Conservation (phyloP, 192 early-diverging fungal species). For the Anaeromyces robustus region DNA sequence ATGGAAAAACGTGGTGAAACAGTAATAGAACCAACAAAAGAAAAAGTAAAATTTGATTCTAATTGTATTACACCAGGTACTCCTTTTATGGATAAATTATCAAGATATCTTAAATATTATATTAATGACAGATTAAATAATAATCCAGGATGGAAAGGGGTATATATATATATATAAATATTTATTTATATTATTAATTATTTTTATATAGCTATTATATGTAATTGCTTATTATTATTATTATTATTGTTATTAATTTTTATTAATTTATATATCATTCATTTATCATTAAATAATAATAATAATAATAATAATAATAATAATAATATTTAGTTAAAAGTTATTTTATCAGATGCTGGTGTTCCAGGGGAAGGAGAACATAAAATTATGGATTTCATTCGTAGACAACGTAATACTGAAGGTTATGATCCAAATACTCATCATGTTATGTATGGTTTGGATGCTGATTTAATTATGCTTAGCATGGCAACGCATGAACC, state of each 20-base stretch:
- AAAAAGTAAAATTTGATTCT: slow-evolving; percentile 31
- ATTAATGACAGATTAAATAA: slow-evolving; percentile 1
- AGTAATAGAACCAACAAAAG: slow-evolving; percentile 2
- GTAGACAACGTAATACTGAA: background rate
- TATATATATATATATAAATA: background rate
- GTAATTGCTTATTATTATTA: too few species aligned
- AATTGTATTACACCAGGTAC: slow-evolving; percentile 37
- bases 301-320: too few species aligned
- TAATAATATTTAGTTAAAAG: background rate
- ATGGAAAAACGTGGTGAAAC: slow-evolving; percentile 11
- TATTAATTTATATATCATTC: too few species aligned
- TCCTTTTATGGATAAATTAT: slow-evolving; percentile 6
- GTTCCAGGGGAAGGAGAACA: slow-evolving; percentile 7
- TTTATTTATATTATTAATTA: background rate
- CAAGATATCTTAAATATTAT: slow-evolving; percentile 4
- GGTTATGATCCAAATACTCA: slow-evolving; percentile 5
- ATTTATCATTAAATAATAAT: too few species aligned
- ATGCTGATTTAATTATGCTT: slow-evolving; percentile 8
- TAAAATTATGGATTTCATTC: slow-evolving; percentile 7
- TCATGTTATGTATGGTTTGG: slow-evolving; percentile 4
- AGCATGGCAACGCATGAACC: slow-evolving; percentile 5
- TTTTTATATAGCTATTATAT: too few species aligned
- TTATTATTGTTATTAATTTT: too few species aligned
- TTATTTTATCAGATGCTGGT: background rate
- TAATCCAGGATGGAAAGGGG: slow-evolving; percentile 1